A percentile compares a stretch with the other conserved stretches of the same genome.
phyloP scores from a whole-genome alignment of 179 eudicot genomes.

The Silene vulgaris region DNA sequence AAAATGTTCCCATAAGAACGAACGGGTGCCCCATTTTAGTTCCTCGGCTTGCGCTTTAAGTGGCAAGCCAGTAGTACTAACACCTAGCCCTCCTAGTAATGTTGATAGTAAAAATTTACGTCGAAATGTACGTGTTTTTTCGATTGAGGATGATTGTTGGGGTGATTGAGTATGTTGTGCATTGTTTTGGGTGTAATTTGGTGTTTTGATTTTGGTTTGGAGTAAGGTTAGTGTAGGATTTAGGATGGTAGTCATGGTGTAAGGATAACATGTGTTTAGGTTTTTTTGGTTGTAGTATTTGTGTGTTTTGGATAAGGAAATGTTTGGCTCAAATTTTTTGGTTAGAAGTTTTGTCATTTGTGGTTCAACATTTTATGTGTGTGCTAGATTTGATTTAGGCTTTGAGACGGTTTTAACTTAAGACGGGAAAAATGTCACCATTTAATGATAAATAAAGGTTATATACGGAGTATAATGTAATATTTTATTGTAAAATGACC shows the following conservation, averaged over 20 bases:
- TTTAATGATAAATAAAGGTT: too few relatives aligned
- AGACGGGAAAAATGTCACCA: not conserved
- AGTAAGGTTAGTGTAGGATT: constrained; percentile 30
- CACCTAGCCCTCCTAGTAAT: constrained; percentile 29
- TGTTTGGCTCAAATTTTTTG: constrained; percentile 16
- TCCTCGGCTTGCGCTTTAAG: constrained; percentile 47
- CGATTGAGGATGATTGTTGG: constrained; percentile 30
- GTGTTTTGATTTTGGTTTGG: constrained; percentile 32
- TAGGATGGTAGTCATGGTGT: constrained; percentile 32
- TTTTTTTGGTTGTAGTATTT: constrained; percentile 4
- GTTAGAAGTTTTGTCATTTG: constrained; percentile 12
- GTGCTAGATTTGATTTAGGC: too few relatives aligned
- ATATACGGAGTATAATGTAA: too few relatives aligned
- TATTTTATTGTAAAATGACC: too few relatives aligned
- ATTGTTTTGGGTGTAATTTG: constrained; percentile 19
- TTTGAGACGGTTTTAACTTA: too few relatives aligned
- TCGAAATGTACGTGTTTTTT: constrained; percentile 10
- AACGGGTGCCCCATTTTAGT: constrained; percentile 70
- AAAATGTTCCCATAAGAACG: constrained; percentile 58
- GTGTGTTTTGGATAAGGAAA: constrained; percentile 22
- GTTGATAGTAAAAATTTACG: constrained; percentile 26
- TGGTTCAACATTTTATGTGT: not conserved
- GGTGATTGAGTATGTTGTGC: constrained; percentile 12
- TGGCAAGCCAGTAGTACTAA: constrained; percentile 13
- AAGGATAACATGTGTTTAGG: constrained; percentile 14